Conservation (phyloP, 129 eudicot genomes). For the Ambrosia trifida region DNA sequence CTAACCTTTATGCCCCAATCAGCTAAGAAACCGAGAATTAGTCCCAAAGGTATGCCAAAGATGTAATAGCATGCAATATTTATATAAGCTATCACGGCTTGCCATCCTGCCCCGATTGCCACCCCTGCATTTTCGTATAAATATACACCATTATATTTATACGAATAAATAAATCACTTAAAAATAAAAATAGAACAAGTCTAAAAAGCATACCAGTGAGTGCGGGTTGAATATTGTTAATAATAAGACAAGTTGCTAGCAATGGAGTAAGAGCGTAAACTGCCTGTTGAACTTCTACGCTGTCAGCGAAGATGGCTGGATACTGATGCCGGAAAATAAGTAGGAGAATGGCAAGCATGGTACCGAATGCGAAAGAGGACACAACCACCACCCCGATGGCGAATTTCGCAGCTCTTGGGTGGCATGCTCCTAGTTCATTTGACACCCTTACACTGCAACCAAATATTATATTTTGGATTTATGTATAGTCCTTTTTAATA, state of each 20-base stretch:
- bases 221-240: conserved; percentile 50
- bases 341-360: conserved; percentile 26
- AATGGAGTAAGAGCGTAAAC: conserved; percentile 49
- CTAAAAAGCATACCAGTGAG: conserved; percentile 31
- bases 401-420: conserved; percentile 55
- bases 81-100: conserved; percentile 74
- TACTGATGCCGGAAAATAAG: conserved; percentile 30
- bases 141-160: not conserved
- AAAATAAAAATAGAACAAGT: not conserved
- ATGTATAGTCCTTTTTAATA: not conserved
- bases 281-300: conserved; percentile 33
- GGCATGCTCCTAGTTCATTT: conserved; percentile 56
- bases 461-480: not conserved
- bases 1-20: conserved; percentile 45
- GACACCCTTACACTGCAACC: conserved; percentile 51
- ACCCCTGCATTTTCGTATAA: conserved; percentile 38
- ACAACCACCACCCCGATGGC: conserved; percentile 45
- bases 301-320: conserved; percentile 41
- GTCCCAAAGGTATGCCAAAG: conserved; percentile 78
- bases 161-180: not conserved
- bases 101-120: conserved; percentile 75
- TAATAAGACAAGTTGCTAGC: conserved; percentile 38
- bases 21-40: conserved; percentile 42
- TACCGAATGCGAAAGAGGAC: conserved; percentile 33
- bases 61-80: conserved; percentile 72